Evolutionary conservation across 139 green algal species (phyloP).

Genomic region (Coelastrella sp.): DNA sequence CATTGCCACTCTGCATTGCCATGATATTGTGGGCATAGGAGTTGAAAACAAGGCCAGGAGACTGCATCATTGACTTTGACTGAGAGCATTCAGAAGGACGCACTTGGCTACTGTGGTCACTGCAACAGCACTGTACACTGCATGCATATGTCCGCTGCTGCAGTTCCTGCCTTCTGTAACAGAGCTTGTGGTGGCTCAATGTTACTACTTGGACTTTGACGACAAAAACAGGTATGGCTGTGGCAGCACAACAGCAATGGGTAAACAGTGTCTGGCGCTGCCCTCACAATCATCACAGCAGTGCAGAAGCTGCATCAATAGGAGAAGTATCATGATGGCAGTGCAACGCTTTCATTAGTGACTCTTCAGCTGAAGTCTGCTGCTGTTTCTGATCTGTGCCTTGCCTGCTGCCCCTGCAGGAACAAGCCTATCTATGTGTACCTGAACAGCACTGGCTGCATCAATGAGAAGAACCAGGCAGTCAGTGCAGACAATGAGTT

Average conservation of each 20-base stretch:
- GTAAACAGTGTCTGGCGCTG: too few species aligned
- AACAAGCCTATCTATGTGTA: constrained; percentile 90
- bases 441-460: constrained; percentile 88
- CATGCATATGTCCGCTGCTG: background rate
- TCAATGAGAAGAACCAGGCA: constrained; percentile 68
- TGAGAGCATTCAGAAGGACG: too few species aligned
- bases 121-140: background rate
- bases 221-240: constrained; percentile 62
- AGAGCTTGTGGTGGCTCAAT: constrained; percentile 89
- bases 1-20: too few species aligned
- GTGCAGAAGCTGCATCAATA: background rate
- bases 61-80: too few species aligned
- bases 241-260: background rate
- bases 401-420: background rate
- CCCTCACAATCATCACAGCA: background rate
- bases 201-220: constrained; percentile 86
- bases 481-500: constrained; percentile 72
- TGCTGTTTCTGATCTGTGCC: background rate
- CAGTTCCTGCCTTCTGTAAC: constrained; percentile 89
- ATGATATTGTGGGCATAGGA: too few species aligned
- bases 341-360: background rate
- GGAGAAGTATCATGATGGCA: background rate
- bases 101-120: background rate
- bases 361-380: background rate
- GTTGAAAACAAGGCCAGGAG: too few species aligned